phyloP scores from a whole-genome alignment of 208 protist genomes.

The Borovskyia barvae region DNA sequence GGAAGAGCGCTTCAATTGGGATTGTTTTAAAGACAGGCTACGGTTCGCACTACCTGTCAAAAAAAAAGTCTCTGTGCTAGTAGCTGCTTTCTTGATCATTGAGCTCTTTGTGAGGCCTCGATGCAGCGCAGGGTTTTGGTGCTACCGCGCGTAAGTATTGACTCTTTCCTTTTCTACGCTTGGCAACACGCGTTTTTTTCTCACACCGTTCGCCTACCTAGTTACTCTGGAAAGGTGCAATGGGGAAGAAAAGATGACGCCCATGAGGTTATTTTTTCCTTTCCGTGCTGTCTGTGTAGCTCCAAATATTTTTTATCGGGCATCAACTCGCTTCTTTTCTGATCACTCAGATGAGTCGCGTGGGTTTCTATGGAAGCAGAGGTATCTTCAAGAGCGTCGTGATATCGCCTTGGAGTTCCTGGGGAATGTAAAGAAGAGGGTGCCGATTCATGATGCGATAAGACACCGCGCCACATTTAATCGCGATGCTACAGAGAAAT shows the following conservation, averaged over 20 bases:
- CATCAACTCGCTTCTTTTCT: conserved; percentile 13
- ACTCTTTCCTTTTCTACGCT: too few species aligned
- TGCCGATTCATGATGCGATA: conserved; percentile 74
- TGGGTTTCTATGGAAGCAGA: conserved; percentile 68
- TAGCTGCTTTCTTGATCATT: too few species aligned
- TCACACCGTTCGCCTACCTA: not conserved
- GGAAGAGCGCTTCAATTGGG: too few species aligned
- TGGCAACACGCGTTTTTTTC: not conserved
- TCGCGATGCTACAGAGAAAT: conserved; percentile 13
- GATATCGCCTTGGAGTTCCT: conserved; percentile 62
- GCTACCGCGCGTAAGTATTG: too few species aligned
- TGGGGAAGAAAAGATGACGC: not conserved
- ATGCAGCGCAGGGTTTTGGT: too few species aligned
- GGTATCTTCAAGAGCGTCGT: conserved; percentile 64
- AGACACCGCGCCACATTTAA: conserved; percentile 37
- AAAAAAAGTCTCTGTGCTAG: too few species aligned
- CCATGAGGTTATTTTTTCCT: conserved; percentile 1
- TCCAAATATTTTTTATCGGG: too few species aligned
- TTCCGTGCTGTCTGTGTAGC: not conserved
- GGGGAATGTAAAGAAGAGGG: conserved; percentile 67
- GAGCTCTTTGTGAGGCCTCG: too few species aligned
- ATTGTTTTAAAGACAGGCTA: too few species aligned
- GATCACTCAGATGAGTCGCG: conserved; percentile 36
- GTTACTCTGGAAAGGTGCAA: not conserved
- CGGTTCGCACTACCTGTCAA: too few species aligned